phyloP scores from a whole-genome alignment of 139 green algal species.

The Nannochloris sp. region DNA sequence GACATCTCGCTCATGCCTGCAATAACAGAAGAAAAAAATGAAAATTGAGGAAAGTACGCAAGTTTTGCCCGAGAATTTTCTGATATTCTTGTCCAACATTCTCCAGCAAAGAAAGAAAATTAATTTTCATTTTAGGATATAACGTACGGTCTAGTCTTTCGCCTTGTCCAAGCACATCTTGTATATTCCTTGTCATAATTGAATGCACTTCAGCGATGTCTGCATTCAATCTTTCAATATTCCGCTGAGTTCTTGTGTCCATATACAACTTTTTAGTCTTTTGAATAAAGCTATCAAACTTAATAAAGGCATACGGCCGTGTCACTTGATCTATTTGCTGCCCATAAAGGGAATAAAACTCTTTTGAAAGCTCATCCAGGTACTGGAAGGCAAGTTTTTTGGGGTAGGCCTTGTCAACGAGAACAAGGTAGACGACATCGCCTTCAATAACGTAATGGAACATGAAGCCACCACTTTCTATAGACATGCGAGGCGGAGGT shows the following conservation, averaged over 20 bases:
- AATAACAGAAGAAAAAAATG: neutral
- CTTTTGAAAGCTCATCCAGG: constrained; percentile 89
- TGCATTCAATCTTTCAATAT: constrained; percentile 86
- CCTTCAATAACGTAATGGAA: constrained; percentile 88
- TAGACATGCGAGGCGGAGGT: constrained; percentile 48
- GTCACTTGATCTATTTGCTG: constrained; percentile 79
- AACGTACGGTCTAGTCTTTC: constrained; percentile 89
- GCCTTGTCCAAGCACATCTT: constrained; percentile 93
- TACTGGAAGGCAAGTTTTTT: constrained; percentile 99
- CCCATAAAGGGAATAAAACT: constrained; percentile 87
- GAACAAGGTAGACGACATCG: constrained; percentile 85
- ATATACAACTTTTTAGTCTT: constrained; percentile 98
- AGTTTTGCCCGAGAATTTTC: too few relatives aligned
- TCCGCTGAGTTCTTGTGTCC: constrained; percentile 94
- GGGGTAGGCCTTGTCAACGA: constrained; percentile 83
- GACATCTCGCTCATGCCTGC: constrained; percentile 82
- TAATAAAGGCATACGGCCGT: constrained; percentile 98
- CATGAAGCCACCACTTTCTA: constrained; percentile 69
- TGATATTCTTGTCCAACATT: neutral
- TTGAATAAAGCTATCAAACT: constrained; percentile 99
- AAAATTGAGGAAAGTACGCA: too few relatives aligned
- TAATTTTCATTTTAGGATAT: neutral
- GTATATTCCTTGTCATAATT: constrained; percentile 99
- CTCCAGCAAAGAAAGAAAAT: neutral
- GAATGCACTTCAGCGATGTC: constrained; percentile 86